A percentile compares a stretch with the other conserved stretches of the same genome.
Conservation (phyloP, 176 grass and related monocot genomes). For the Raddia distichophylla region DNA sequence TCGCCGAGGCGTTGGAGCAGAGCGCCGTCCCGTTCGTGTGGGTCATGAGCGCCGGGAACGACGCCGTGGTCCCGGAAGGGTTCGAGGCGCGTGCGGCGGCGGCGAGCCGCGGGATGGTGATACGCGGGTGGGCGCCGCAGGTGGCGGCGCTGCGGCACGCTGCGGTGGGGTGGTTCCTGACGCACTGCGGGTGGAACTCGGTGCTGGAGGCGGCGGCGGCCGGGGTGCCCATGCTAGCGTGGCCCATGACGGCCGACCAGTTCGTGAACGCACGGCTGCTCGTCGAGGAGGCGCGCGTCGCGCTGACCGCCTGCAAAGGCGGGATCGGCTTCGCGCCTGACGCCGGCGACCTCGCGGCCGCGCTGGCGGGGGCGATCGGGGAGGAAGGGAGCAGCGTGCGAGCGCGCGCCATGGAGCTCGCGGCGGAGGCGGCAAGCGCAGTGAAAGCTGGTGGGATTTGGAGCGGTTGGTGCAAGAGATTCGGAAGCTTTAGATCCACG, state of each 20-base stretch:
- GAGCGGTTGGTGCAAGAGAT: slow-evolving; percentile 5
- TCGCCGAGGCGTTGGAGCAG: slow-evolving; percentile 62
- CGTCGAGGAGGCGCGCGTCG: slow-evolving; percentile 53
- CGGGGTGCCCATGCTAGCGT: slow-evolving; percentile 73
- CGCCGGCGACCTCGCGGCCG: slow-evolving; percentile 41
- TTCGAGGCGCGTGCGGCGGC: slow-evolving; percentile 53
- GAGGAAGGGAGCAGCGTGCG: slow-evolving; percentile 32
- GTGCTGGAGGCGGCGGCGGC: slow-evolving; percentile 46
- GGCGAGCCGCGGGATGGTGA: slow-evolving; percentile 39
- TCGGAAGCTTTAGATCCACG: neutral
- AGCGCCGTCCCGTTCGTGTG: slow-evolving; percentile 70
- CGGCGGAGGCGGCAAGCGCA: slow-evolving; percentile 31
- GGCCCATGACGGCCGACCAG: slow-evolving; percentile 75
- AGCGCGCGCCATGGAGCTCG: slow-evolving; percentile 46
- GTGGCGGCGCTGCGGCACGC: slow-evolving; percentile 59
- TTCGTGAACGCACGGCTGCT: slow-evolving; percentile 72
- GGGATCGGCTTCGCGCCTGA: slow-evolving; percentile 40
- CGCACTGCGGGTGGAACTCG: slow-evolving; percentile 64
- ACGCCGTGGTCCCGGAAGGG: slow-evolving; percentile 46
- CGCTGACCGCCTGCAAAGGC: slow-evolving; percentile 43
- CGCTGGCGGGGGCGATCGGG: slow-evolving; percentile 33
- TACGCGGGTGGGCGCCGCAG: slow-evolving; percentile 75
- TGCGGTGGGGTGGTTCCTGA: slow-evolving; percentile 69
- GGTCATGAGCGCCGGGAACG: slow-evolving; percentile 40
- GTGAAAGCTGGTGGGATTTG: slow-evolving; percentile 44